These are phyloP conservation scores for Kernera saxatilis DNA, from an alignment of 345 rosid genomes.

Conservation along the genomic window DNA sequence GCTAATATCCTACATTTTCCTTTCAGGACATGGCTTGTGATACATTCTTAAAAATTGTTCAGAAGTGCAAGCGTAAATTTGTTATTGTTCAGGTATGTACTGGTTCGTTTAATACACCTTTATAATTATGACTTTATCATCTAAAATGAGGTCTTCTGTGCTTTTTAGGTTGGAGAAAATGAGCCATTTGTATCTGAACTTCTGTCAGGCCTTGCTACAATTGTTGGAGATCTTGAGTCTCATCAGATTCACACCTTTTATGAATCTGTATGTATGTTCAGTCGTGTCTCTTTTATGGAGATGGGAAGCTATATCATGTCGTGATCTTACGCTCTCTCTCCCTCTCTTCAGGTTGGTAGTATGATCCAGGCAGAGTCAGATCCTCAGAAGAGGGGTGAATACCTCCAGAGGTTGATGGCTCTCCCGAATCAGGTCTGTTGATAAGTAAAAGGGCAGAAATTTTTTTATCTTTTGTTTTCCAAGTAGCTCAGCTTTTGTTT, in stretches of 20 bases:
- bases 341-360: conserved; percentile 59
- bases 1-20: neutral
- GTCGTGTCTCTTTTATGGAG: neutral
- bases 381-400: conserved; percentile 88
- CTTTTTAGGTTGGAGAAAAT: conserved; percentile 78
- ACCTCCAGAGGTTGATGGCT: conserved; percentile 85
- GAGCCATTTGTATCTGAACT: conserved; percentile 99
- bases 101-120: neutral
- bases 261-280: conserved; percentile 66
- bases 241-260: conserved; percentile 97
- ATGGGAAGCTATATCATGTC: neutral
- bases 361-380: conserved; percentile 98
- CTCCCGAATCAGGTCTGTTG: conserved; percentile 83
- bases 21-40: conserved; percentile 99
- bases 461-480: no score
- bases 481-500: conserved; percentile 3
- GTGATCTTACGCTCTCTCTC: neutral
- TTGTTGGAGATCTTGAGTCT: conserved; percentile 87
- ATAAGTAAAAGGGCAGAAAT: neutral
- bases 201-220: conserved; percentile 74
- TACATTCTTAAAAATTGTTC: conserved; percentile 96
- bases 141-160: neutral
- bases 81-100: conserved; percentile 76
- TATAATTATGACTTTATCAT: neutral
- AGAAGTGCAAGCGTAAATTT: conserved; percentile 91